A percentile compares a stretch with the other conserved stretches of the same genome.
These are phyloP conservation scores for Fomitopsis palustris DNA, from an alignment of 1,284 basidiomycete genomes.

Conservation along the genomic window DNA sequence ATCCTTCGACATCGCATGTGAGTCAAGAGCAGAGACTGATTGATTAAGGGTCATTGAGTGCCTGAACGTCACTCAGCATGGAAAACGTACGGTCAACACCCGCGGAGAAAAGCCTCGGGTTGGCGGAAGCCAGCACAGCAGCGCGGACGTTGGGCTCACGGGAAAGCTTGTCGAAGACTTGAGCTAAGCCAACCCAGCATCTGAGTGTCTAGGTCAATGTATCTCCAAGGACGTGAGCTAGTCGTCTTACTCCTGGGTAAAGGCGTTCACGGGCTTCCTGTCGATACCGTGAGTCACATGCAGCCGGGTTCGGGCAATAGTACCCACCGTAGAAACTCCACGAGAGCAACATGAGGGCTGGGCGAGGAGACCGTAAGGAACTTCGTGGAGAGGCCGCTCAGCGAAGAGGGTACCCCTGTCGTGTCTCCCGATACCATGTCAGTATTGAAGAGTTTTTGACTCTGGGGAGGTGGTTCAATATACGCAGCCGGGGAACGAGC, in stretches of 20 bases:
- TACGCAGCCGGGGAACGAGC: no score
- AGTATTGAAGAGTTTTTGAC: no score
- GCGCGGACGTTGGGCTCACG: constrained; percentile 59
- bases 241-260: constrained; percentile 59
- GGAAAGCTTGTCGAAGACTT: constrained; percentile 56
- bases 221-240: no score
- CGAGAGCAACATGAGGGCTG: constrained; percentile 44
- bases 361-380: constrained; percentile 56
- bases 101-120: constrained; percentile 76
- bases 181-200: constrained; percentile 70
- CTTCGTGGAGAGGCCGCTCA: constrained; percentile 29
- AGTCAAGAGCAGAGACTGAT: constrained; percentile 30
- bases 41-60: not conserved
- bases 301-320: no score
- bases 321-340: constrained; percentile 54
- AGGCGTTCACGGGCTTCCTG: constrained; percentile 79
- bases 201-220: no score
- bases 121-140: constrained; percentile 67
- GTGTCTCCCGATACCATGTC: not conserved
- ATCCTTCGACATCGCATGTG: constrained; percentile 34
- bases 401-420: not conserved
- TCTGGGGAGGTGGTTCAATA: no score
- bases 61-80: constrained; percentile 4
- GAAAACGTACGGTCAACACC: constrained; percentile 79
- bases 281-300: no score